Evolutionary conservation across 257 asterid genomes (phyloP).

Genomic region (Scutellaria barbata): DNA sequence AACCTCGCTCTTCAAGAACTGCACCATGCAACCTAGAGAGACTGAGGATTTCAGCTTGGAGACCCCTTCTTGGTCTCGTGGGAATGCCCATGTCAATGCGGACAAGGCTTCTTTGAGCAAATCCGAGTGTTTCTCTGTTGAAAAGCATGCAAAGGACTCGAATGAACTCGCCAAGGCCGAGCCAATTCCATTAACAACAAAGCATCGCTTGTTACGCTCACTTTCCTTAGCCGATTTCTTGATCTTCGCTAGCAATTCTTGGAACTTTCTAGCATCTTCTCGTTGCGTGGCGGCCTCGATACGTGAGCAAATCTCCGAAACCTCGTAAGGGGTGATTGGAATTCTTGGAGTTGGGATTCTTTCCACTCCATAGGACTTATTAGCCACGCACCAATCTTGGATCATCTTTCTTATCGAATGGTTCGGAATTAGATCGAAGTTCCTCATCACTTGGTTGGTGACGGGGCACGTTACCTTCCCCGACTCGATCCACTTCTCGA

Average conservation of each 20-base stretch:
- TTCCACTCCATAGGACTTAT: slow-evolving; percentile 69
- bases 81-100: slow-evolving; percentile 64
- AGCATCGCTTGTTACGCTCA: slow-evolving; percentile 65
- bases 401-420: slow-evolving; percentile 76
- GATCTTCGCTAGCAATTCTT: slow-evolving; percentile 51
- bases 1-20: slow-evolving; percentile 52
- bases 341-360: slow-evolving; percentile 84
- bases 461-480: slow-evolving; percentile 59
- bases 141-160: slow-evolving; percentile 49
- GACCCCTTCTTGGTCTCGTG: slow-evolving; percentile 48
- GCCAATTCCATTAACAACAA: slow-evolving; percentile 60
- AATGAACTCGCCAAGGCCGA: slow-evolving; percentile 46
- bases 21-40: slow-evolving; percentile 59
- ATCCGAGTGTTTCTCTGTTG: slow-evolving; percentile 30
- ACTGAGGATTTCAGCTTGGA: slow-evolving; percentile 51
- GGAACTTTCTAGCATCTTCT: slow-evolving; percentile 46
- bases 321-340: slow-evolving; percentile 56
- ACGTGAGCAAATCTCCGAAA: slow-evolving; percentile 45
- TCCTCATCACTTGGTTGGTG: slow-evolving; percentile 54
- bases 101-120: slow-evolving; percentile 56
- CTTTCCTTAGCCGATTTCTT: slow-evolving; percentile 63
- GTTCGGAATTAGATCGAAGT: slow-evolving; percentile 64
- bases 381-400: slow-evolving; percentile 90
- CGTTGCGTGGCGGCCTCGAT: slow-evolving; percentile 39
- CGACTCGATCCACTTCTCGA: slow-evolving; percentile 64